Conservation (phyloP, 75 land plant species). For the Sequoiadendron giganteum region DNA sequence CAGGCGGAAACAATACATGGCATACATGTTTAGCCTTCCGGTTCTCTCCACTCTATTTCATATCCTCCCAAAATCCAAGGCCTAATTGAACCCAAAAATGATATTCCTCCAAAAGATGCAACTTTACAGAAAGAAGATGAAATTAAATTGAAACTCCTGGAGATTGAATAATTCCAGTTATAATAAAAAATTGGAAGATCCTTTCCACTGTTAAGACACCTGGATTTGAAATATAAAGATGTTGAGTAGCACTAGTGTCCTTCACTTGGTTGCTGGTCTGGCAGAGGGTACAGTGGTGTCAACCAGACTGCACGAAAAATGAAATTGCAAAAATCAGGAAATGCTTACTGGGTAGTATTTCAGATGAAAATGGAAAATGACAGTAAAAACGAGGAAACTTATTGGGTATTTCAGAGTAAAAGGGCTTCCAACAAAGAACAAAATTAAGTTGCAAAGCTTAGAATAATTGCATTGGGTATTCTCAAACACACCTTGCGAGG, state of each 20-base stretch:
- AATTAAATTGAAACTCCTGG: not conserved
- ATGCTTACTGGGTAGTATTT: not conserved
- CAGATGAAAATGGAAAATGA: not conserved
- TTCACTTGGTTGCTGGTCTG: not conserved
- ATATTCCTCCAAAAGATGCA: not conserved
- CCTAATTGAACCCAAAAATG: not conserved
- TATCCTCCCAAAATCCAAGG: not conserved
- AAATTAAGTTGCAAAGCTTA: not conserved
- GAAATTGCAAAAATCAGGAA: not conserved
- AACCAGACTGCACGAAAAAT: not conserved
- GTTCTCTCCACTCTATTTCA: not conserved
- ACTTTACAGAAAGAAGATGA: not conserved
- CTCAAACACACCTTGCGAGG: constrained; percentile 32
- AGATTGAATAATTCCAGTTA: not conserved
- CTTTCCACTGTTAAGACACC: not conserved
- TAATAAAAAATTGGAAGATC: not conserved
- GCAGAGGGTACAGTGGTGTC: not conserved
- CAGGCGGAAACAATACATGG: too few species aligned
- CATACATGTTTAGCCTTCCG: too few species aligned
- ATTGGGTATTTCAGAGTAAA: not conserved
- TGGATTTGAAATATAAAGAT: not conserved
- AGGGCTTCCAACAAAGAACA: not conserved
- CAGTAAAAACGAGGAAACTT: not conserved
- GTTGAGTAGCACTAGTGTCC: not conserved
- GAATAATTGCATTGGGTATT: not conserved